phyloP scores from a whole-genome alignment of 306 rosid genomes.

The Inga oerstediana region DNA sequence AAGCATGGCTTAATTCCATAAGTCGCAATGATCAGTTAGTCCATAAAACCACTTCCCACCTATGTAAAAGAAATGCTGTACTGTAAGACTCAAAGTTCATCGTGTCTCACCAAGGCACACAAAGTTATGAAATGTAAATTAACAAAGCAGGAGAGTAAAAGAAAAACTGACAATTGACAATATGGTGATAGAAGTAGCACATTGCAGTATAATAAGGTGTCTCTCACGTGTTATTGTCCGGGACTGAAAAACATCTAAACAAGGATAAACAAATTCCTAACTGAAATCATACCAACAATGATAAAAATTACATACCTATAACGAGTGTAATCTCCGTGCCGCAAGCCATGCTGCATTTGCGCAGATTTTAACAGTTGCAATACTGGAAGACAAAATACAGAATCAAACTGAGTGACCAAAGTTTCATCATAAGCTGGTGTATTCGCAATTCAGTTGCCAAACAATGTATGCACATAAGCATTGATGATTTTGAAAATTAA shows the following conservation, averaged over 20 bases:
- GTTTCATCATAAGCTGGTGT: background rate
- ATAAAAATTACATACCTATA: constrained; percentile 57
- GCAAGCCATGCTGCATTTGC: constrained; percentile 96
- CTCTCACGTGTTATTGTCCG: background rate
- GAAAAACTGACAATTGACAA: background rate
- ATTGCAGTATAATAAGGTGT: background rate
- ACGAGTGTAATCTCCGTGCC: constrained; percentile 93
- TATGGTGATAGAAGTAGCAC: background rate
- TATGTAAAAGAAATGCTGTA: background rate
- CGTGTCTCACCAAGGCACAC: constrained; percentile 1
- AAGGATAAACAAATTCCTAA: background rate
- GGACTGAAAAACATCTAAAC: background rate
- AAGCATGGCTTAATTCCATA: constrained; percentile 7
- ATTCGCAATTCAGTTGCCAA: background rate
- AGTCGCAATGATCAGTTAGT: background rate
- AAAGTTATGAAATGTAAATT: constrained; percentile 15
- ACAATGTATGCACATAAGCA: background rate
- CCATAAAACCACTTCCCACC: background rate
- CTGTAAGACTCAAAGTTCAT: background rate
- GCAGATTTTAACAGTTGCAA: constrained; percentile 94
- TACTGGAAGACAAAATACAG: constrained; percentile 43
- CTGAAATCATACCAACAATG: background rate
- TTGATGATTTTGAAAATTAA: background rate
- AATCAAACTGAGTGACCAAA: constrained; percentile 3
- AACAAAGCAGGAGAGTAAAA: constrained; percentile 8